Evolutionary conservation across 1,284 basidiomycete genomes (phyloP), one percentile per base, ranked within the genome.

Genomic region (Amylostereum chailletii): DNA sequence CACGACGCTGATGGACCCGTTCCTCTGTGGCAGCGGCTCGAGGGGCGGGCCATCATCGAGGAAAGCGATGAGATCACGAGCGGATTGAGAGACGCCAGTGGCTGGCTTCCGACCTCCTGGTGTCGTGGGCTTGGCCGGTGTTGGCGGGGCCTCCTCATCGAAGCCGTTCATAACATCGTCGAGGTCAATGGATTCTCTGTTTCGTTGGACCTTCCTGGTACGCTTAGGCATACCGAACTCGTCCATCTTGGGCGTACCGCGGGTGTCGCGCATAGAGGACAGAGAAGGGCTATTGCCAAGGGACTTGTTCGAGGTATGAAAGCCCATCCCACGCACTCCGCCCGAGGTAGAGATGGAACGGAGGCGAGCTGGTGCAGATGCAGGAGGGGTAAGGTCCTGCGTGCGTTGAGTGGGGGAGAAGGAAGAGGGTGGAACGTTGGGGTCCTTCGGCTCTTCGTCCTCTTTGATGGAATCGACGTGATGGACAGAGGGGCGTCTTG

Each of bases 161-260:
- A 76, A 83, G 41, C 74, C 79, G 41, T 71, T 76, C 79, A 86
- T 81, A 37, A 86, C 65, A 52, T 86, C 85, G 58, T 89, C 86
- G 53, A 87, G 58, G 60, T 87, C 81, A 53, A 88, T 59, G 7
- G 83, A 85, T 60, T 87, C 86, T 38, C 75, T 70, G 56, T 80
- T 79, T 42, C 69, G 71, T 50, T 72, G 75, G 37, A 75, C 60
- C 55, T 69, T 76, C 37, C 78, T 72, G 7, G 71, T 77, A 40
- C 76, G 73, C 57, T 19, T 64, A 51, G 50, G 67, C 56, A 48
- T 39, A 8, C 55, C 52, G 30, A 58, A 30, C 5, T 49, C 53
- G 29, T 46, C 43, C n/a, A 44, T 34, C 41, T 53, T 55, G 49
- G 38, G 46, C 41, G 37, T 32, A n/a, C 34, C 1, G 36, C 10